Evolutionary conservation across 768 basidiomycete species (phyloP).

Genomic region (Pleurotus salmoneostramineus): DNA sequence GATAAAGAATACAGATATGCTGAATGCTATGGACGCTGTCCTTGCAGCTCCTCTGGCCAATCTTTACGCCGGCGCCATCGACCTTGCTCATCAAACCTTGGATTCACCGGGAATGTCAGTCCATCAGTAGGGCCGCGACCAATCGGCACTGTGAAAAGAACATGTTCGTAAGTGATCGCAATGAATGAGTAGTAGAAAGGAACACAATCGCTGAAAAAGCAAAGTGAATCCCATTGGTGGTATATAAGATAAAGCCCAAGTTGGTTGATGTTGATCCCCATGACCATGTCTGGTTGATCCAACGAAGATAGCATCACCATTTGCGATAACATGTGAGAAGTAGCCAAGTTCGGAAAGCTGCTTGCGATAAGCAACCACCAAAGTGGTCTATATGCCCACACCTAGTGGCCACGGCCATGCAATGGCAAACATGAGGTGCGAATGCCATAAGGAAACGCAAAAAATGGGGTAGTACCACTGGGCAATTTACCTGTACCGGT

Average conservation of each 20-base stretch:
- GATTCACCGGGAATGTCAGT: conserved; percentile 61
- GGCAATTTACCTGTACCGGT: too few species aligned
- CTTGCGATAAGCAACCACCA: background rate
- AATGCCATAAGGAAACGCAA: conserved; percentile 3
- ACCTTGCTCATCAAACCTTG: conserved; percentile 69
- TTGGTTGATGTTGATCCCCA: background rate
- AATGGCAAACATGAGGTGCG: background rate
- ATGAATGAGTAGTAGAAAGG: background rate
- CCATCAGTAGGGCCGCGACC: conserved; percentile 53
- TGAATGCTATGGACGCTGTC: conserved; percentile 9
- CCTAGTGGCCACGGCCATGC: background rate
- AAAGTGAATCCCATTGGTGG: too few species aligned
- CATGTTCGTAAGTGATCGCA: conserved; percentile 2
- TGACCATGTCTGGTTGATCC: background rate
- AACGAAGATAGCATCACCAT: background rate
- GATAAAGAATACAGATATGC: conserved; percentile 11
- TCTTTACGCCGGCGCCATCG: conserved; percentile 61
- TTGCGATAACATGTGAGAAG: conserved; percentile 2
- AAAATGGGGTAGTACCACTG: background rate
- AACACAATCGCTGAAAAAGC: background rate
- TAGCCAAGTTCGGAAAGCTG: background rate
- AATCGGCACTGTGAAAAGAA: conserved; percentile 41
- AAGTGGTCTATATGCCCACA: background rate
- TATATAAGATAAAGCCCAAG: background rate
- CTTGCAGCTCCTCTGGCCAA: conserved; percentile 68